These are phyloP conservation scores for Backusella australiensis DNA, from an alignment of 192 early-diverging fungal genomes.

Conservation along the genomic window DNA sequence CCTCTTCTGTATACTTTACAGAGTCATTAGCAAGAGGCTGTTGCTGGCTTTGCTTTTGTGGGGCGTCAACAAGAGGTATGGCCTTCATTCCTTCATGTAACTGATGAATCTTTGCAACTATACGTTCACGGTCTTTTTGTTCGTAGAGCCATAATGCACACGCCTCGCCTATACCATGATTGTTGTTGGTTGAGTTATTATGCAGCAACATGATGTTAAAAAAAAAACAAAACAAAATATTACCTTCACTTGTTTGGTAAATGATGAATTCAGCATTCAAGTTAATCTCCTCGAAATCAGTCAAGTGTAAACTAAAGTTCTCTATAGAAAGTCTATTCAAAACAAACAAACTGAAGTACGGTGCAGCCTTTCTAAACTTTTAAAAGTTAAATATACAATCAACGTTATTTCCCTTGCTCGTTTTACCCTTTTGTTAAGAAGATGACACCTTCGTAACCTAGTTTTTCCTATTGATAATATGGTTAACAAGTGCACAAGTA, in stretches of 20 bases:
- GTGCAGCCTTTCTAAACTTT: constrained; percentile 42
- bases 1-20: not conserved
- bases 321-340: constrained; percentile 87
- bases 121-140: constrained; percentile 60
- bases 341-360: constrained; percentile 78
- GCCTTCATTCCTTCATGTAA: constrained; percentile 18
- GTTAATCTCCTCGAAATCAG: constrained; percentile 73
- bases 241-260: constrained; percentile 69
- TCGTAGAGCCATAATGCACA: constrained; percentile 82
- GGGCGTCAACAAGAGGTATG: not conserved
- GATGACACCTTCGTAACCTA: constrained; percentile 87
- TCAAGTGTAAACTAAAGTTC: constrained; percentile 71
- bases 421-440: constrained; percentile 79
- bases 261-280: constrained; percentile 85
- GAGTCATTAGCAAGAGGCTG: not conserved
- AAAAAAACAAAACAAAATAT: not conserved
- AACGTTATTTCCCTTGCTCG: not conserved
- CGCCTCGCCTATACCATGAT: constrained; percentile 48
- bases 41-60: not conserved
- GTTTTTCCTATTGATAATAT: constrained; percentile 64
- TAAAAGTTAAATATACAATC: not conserved
- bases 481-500: no score
- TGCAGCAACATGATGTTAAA: not conserved
- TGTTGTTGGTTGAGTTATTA: not conserved
- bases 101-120: constrained; percentile 42